Conservation (phyloP, 2,329 filamentous ascomycete genomes). For the Xylariaceae sp. region DNA sequence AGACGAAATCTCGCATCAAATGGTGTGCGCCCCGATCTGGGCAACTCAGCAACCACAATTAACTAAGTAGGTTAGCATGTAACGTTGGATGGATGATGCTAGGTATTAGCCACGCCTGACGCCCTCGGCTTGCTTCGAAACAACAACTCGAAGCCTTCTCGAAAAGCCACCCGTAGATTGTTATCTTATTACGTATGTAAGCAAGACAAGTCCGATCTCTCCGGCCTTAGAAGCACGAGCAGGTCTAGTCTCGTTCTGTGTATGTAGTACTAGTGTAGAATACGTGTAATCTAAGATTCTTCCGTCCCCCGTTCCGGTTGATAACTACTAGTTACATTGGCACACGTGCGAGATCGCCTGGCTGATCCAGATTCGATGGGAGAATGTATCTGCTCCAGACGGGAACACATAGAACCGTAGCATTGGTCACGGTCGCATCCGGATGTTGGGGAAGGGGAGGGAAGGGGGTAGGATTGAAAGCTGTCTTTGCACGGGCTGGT, state of each 20-base stretch:
- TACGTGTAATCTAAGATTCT: too few species aligned
- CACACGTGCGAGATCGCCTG: not conserved
- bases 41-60: not conserved
- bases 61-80: too few species aligned
- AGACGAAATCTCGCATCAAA: not conserved
- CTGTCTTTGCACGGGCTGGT: not conserved
- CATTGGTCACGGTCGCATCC: slow-evolving; percentile 25
- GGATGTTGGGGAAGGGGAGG: slow-evolving; percentile 15
- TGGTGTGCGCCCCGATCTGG: not conserved
- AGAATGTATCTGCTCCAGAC: slow-evolving; percentile 9
- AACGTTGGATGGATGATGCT: not conserved
- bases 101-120: not conserved
- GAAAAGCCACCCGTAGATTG: not conserved
- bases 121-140: not conserved
- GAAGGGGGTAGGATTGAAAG: not conserved
- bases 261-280: too few species aligned
- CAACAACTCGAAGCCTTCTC: not conserved
- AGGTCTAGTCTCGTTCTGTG: not conserved
- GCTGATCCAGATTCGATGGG: slow-evolving; percentile 4
- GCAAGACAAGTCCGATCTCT: not conserved
- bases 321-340: not conserved
- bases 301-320: too few species aligned
- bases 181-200: not conserved
- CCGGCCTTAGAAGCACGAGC: not conserved
- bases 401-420: slow-evolving; percentile 21